Base-by-base conservation (phyloP, 306 rosid species). In the Canavalia gladiata region DNA sequence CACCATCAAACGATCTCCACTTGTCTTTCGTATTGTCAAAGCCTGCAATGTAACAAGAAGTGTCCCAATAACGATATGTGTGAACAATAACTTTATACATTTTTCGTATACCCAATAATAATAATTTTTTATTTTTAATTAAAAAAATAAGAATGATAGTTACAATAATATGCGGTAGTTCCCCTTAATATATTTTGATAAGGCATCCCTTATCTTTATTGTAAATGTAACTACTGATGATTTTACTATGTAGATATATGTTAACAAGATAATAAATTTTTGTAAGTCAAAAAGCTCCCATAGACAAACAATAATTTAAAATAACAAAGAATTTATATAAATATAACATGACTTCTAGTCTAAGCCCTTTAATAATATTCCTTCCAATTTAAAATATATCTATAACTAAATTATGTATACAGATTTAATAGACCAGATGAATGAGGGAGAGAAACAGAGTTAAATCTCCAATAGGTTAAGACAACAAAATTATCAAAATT, bases 101-200 rank as follows among this genome's bases (percentile, higher is more conserved):
- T 18, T 18, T 18, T 18, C 91, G 85, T 46, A 91, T 89, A 6
- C 95, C 95, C 89, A 90, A 75, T 50, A 88, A 81, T 68, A 90
- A 72, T 84, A 90, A 74, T 88, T 90, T 67, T 88, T 90, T 74
- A 77, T 90, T 90, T 91, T 91, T 90, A 74, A 58, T 35, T 31
- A 57, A 84, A 68, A 50, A 64, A 33, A 74, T 39, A 62, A 5
- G 28, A 58, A 74, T 43, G 39, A 68, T 1, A 39, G 10, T 49
- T 55, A 51, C 8, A 41, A 56, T 33, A n/a, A 35, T 11, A 72
- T 12, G 31, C 47, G 47, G 31, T 2, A 30, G 35, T 33, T 78
- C 37, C 31, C 52, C 62, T 41, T 9, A 37, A 41, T 18, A 11
- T 43, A 59, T 31, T 42, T 52, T n/a, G 60, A 34, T 58, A 33